These are phyloP conservation scores for Penicillium fuscoglaucum DNA, from an alignment of 2,329 filamentous ascomycete genomes.

Conservation along the genomic window DNA sequence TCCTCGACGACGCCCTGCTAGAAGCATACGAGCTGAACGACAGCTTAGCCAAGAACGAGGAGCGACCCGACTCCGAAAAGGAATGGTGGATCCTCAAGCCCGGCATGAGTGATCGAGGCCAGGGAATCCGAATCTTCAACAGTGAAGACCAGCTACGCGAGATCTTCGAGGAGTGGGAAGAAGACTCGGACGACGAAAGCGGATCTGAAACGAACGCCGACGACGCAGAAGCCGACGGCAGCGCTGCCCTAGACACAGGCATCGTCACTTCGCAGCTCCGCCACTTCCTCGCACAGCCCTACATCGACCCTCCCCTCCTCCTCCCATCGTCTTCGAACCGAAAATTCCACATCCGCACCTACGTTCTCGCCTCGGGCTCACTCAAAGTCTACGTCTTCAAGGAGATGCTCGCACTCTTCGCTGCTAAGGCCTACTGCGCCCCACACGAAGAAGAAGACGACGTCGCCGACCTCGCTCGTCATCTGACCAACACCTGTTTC, in stretches of 20 bases:
- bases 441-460: slow-evolving; percentile 53
- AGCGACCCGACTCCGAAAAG: slow-evolving; percentile 60
- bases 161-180: slow-evolving; percentile 93
- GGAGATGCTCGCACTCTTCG: slow-evolving; percentile 91
- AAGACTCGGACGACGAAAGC: slow-evolving; percentile 55
- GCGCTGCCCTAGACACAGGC: slow-evolving; percentile 46
- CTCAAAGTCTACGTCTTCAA: slow-evolving; percentile 83
- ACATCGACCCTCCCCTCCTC: slow-evolving; percentile 85
- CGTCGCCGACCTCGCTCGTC: slow-evolving; percentile 63
- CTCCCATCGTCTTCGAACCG: slow-evolving; percentile 62
- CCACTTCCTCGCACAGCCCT: slow-evolving; percentile 94
- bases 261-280: slow-evolving; percentile 88
- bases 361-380: slow-evolving; percentile 78
- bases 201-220: slow-evolving; percentile 46
- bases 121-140: slow-evolving; percentile 87
- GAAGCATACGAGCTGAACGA: slow-evolving; percentile 86
- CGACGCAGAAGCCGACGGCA: slow-evolving; percentile 17
- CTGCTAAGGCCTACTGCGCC: slow-evolving; percentile 67
- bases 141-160: slow-evolving; percentile 77
- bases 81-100: slow-evolving; percentile 99
- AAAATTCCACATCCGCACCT: slow-evolving; percentile 95
- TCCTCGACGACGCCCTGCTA: slow-evolving; percentile 86
- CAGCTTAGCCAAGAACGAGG: slow-evolving; percentile 70
- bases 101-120: slow-evolving; percentile 93
- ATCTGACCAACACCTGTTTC: slow-evolving; percentile 94